Evolutionary conservation across 2,329 filamentous ascomycete genomes (phyloP), one percentile per base, ranked within the genome.

Genomic region (Hirsutella thompsonii): DNA sequence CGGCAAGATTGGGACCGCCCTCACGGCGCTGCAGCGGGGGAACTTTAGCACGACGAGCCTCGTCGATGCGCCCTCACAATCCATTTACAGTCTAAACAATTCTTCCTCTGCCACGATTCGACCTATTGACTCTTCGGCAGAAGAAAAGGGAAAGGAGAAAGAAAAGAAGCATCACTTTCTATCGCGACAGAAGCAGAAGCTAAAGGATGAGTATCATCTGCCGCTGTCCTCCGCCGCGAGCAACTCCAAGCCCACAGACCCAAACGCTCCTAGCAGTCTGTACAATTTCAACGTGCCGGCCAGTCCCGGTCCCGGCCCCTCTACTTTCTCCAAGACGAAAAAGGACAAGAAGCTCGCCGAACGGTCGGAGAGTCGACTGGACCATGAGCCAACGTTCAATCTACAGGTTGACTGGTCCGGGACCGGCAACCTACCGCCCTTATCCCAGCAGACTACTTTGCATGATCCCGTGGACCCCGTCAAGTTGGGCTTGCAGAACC

Each of bases 281-380:
- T 90, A 90, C 64, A 87, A 78, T 46, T 89, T 90, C 59, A 83
- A 79, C 43, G 61, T 84, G 2, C 83, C 83, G 1, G 72, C 80
- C 8, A 87, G 81, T 45, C 83, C 84, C 1, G 80, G 74, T 0
- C 76, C 79, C 13, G 72, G 70, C 39, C 72, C 69, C 40, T 72
- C 70, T 20, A 68, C 74, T 26, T 94, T 96, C 56, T 72, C 80
- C 30, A 93, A 92, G 62, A 83, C 81, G 3, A 83, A 92, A 54
- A 90, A 83, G 44, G 87, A 94, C 55, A 94, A 90, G 67, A 83
- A 81, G 57, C 81, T 82, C 49, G 80, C 84, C 46, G 81, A 85
- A 47, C 77, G 79, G 49, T 70, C 64, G 42, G 58, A 67, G 6
- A 63, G 57, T 45, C 63, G 66, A 11, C 59, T 76, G 29, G 70